A percentile compares a stretch with the other conserved stretches of the same genome.
phyloP scores from a whole-genome alignment of 2,329 filamentous ascomycete species.

The Phyllosticta citrichinensis region DNA sequence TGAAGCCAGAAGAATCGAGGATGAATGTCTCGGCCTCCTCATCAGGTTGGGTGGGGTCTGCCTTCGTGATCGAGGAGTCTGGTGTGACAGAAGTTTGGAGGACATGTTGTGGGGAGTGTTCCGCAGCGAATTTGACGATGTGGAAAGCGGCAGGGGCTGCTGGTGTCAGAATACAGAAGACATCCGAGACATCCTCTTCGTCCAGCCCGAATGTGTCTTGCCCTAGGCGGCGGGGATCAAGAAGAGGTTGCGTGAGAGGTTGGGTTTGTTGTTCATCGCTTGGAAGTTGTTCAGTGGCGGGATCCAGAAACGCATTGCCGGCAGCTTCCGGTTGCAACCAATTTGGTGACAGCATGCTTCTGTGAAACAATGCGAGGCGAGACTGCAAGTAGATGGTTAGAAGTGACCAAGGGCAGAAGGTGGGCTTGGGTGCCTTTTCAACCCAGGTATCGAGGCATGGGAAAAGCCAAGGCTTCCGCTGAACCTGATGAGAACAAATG shows the following conservation, averaged over 20 bases:
- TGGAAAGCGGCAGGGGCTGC: conserved; percentile 60
- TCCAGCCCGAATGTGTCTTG: conserved; percentile 74
- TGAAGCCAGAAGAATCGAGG: conserved; percentile 30
- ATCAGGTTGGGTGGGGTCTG: conserved; percentile 19
- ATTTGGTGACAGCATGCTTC: background rate
- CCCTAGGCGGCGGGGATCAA: conserved; percentile 71
- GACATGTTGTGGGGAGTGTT: conserved; percentile 48
- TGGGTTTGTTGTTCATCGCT: conserved; percentile 40
- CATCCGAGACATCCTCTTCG: conserved; percentile 75
- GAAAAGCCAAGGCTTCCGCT: background rate
- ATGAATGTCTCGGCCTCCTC: conserved; percentile 38
- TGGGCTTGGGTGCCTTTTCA: too few species aligned
- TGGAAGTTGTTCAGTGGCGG: background rate
- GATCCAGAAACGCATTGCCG: background rate
- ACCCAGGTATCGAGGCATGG: too few species aligned
- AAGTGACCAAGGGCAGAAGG: too few species aligned
- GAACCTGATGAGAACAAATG: background rate
- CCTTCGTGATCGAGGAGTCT: conserved; percentile 10
- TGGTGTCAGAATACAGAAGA: conserved; percentile 80
- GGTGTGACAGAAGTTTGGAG: conserved; percentile 36
- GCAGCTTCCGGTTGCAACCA: background rate
- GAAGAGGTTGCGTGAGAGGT: conserved; percentile 64
- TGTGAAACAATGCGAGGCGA: background rate
- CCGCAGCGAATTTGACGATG: conserved; percentile 53
- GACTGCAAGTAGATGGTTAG: background rate